Evolutionary conservation across 2,329 filamentous ascomycete genomes (phyloP).

Genomic region (Mariannaea elegans): DNA sequence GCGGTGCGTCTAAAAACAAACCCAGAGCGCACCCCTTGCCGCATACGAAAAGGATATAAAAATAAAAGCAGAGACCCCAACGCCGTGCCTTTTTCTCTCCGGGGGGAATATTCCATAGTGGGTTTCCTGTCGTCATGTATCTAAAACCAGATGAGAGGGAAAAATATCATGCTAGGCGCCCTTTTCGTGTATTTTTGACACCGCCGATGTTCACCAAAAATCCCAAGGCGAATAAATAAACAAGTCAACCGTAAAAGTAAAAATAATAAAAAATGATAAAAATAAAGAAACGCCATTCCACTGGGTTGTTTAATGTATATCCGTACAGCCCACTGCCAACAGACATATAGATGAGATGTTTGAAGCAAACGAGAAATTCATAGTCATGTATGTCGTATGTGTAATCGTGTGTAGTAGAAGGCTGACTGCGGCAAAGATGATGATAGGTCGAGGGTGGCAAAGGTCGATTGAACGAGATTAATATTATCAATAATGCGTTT

Average conservation of each 20-base stretch:
- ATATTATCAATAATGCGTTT: slow-evolving; percentile 34
- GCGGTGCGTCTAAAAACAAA: not conserved
- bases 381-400: slow-evolving; percentile 13
- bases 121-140: slow-evolving; percentile 36
- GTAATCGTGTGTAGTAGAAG: slow-evolving; percentile 1
- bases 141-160: slow-evolving; percentile 29
- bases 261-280: slow-evolving; percentile 14
- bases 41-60: slow-evolving; percentile 17
- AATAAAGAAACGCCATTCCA: slow-evolving; percentile 27
- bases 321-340: slow-evolving; percentile 33
- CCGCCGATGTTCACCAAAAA: slow-evolving; percentile 27
- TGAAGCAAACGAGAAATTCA: not conserved
- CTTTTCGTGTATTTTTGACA: slow-evolving; percentile 36
- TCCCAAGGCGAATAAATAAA: slow-evolving; percentile 19
- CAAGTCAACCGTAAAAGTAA: not conserved
- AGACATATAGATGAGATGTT: slow-evolving; percentile 17
- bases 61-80: slow-evolving; percentile 27
- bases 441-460: too few relatives aligned
- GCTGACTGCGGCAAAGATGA: slow-evolving; percentile 9
- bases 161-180: slow-evolving; percentile 33
- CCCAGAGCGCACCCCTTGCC: not conserved
- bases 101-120: slow-evolving; percentile 17
- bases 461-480: slow-evolving; percentile 25
- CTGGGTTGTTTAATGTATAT: slow-evolving; percentile 27
- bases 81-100: slow-evolving; percentile 37